These are phyloP conservation scores for Claviceps citrina DNA, from an alignment of 2,329 filamentous ascomycete species.

Conservation along the genomic window DNA sequence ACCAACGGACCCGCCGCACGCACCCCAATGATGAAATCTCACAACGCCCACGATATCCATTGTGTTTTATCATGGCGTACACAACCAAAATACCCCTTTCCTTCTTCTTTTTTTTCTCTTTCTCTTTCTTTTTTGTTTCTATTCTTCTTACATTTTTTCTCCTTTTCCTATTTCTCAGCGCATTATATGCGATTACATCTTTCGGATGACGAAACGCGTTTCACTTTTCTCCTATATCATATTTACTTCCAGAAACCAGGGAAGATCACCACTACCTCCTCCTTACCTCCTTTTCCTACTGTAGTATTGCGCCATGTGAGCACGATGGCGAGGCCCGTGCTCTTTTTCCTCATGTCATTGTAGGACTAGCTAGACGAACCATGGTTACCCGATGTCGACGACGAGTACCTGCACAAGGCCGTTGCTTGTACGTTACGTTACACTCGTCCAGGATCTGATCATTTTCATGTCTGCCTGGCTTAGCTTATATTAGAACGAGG, in stretches of 20 bases:
- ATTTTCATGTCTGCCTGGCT: background rate
- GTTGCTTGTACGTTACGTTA: conserved; percentile 9
- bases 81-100: conserved; percentile 5
- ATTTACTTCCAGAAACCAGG: conserved; percentile 8
- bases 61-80: conserved; percentile 2
- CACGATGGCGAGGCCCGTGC: conserved; percentile 5
- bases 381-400: background rate
- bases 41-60: conserved; percentile 1
- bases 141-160: background rate
- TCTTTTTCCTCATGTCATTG: conserved; percentile 8
- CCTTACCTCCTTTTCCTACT: conserved; percentile 4
- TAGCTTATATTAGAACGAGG: conserved; percentile 5
- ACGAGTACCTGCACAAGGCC: conserved; percentile 5
- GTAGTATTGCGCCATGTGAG: conserved; percentile 8
- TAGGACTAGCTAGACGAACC: conserved; percentile 9
- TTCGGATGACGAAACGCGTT: conserved; percentile 12
- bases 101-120: background rate
- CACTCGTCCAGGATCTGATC: conserved; percentile 7
- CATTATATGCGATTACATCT: conserved; percentile 11
- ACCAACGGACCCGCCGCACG: background rate
- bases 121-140: background rate
- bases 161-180: background rate
- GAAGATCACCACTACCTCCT: conserved; percentile 2
- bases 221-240: conserved; percentile 7
- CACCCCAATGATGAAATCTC: background rate